phyloP scores from a whole-genome alignment of 2,329 filamentous ascomycete species.

The Cyclaneusma minus region DNA sequence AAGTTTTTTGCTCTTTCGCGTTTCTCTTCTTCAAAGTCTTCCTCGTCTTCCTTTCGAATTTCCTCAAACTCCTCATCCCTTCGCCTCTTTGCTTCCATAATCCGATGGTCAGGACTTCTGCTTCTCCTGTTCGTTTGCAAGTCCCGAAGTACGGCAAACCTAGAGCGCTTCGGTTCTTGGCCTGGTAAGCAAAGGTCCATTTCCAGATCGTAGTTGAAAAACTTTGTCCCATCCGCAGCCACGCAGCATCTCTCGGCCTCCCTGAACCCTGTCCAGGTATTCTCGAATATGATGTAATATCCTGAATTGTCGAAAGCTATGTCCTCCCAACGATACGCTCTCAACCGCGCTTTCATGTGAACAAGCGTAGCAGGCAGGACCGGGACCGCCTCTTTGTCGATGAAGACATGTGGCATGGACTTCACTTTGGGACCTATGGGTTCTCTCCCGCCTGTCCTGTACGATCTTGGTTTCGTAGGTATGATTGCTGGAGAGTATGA shows the following conservation, averaged over 20 bases:
- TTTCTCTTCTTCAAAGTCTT: constrained; percentile 82
- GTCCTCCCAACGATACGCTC: constrained; percentile 65
- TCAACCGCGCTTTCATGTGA: constrained; percentile 81
- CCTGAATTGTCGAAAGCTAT: constrained; percentile 73
- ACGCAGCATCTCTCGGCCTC: constrained; percentile 71
- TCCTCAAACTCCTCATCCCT: constrained; percentile 51
- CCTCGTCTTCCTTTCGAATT: constrained; percentile 56
- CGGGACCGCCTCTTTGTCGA: constrained; percentile 74
- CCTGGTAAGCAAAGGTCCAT: constrained; percentile 57
- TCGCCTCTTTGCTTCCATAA: constrained; percentile 17
- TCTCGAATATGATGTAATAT: constrained; percentile 84
- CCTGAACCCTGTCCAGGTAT: constrained; percentile 57
- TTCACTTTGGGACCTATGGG: constrained; percentile 55
- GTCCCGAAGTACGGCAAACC: constrained; percentile 3
- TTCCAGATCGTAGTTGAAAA: constrained; percentile 87
- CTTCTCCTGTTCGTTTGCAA: constrained; percentile 17
- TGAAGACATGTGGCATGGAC: constrained; percentile 77
- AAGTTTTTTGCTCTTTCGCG: constrained; percentile 72
- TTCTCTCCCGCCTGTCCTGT: constrained; percentile 46
- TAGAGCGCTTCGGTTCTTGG: constrained; percentile 1
- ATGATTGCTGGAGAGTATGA: constrained; percentile 20
- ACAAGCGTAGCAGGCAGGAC: constrained; percentile 72
- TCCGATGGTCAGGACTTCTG: constrained; percentile 26
- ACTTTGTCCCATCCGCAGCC: constrained; percentile 61
- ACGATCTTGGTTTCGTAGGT: constrained; percentile 29